Evolutionary conservation across 169 alveolate species (phyloP), one percentile per base, ranked within the genome.

Genomic region (Babesia bovis): DNA sequence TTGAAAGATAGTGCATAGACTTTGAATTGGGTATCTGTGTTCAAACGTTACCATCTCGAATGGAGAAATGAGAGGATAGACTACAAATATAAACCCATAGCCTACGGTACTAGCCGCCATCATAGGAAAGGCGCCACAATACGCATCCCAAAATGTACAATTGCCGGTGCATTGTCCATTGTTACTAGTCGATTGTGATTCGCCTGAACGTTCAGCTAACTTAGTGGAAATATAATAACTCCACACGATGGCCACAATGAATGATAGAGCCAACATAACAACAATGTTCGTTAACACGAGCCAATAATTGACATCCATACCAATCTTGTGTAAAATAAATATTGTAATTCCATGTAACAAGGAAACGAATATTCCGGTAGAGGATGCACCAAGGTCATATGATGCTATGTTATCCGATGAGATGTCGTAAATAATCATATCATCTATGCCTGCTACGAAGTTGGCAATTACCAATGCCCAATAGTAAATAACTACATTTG

Each of bases 1-100:
- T n/a, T 63, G 73, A 30, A 30, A 3, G 2, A 63, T 25, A 5
- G 52, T 53, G 35, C 73, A 63, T 15, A 40, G 36, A 3, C 49
- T 23, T 21, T 63, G 73, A 17, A 63, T 63, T 2, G 73, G 73
- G 50, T 63, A 47, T 52, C 41, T 49, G 35, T 63, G 33, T 26
- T 44, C 63, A 26, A 44, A 44, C 21, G 30, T 23, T 10, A 63
- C 73, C 73, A 63, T 63, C 35, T 63, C 73, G 49, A 63, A 63
- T 13, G 73, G 73, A 30, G 73, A 63, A 5, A 63, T 63, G 12
- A 42, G 73, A 6, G 73, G 73, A 44, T 63, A 63, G 17, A 63
- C 21, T 45, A 63, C 73, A 30, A 45, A 63, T 23, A 63, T 63
- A 13, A 63, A 32, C 23, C 73, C 73, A 12, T 42, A 63, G 4